Evolutionary conservation across 805 yeast genomes (phyloP).

Genomic region (Debaryomyces maramus): DNA sequence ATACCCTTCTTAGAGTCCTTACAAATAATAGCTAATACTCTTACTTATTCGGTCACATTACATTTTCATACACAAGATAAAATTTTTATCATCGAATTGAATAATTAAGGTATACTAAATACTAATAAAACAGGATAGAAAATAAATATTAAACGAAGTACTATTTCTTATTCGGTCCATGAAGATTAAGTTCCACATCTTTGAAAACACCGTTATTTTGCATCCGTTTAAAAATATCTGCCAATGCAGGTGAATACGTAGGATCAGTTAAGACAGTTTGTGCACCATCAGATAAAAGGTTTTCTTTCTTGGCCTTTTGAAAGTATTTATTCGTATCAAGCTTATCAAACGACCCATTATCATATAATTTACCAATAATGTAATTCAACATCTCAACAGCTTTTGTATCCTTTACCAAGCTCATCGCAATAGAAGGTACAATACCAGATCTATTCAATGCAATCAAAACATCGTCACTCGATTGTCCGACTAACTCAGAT

Average conservation of each 20-base stretch:
- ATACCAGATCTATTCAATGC: conserved; percentile 35
- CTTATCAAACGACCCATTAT: conserved; percentile 32
- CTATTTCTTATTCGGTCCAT: conserved; percentile 22
- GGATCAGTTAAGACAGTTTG: conserved; percentile 30
- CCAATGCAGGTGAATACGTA: conserved; percentile 32
- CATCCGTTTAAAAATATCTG: conserved; percentile 27
- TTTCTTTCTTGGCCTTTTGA: conserved; percentile 22
- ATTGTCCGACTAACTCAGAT: conserved; percentile 19
- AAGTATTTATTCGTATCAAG: conserved; percentile 26
- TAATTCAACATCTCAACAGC: conserved; percentile 22
- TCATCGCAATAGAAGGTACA: conserved; percentile 25
- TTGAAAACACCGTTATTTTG: conserved; percentile 31
- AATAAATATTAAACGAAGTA: neutral
- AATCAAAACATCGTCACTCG: conserved; percentile 22
- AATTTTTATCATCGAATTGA: no score
- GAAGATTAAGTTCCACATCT: conserved; percentile 29
- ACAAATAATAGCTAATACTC: no score
- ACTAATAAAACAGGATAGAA: neutral
- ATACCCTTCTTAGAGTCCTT: no score
- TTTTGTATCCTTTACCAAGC: conserved; percentile 24
- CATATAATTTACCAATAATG: conserved; percentile 22
- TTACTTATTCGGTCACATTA: no score
- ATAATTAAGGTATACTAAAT: neutral
- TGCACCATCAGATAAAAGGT: conserved; percentile 20
- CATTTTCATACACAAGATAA: no score